phyloP scores from a whole-genome alignment of 148 eudicot species.

The Oxyria digyna region DNA sequence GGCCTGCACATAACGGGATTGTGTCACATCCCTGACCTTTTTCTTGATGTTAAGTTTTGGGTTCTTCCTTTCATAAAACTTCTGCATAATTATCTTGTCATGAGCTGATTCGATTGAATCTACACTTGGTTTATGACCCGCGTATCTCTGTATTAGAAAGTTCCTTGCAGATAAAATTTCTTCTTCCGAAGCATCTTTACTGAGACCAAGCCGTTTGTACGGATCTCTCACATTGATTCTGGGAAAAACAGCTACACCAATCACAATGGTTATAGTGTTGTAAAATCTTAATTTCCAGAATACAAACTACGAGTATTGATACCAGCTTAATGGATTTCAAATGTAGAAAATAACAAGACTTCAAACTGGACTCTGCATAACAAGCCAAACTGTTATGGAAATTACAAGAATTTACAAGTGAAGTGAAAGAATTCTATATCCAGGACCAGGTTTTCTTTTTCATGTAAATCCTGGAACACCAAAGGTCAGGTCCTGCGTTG shows the following conservation, averaged over 20 bases:
- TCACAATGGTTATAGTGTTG: neutral
- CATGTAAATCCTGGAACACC: no score
- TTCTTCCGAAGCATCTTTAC: constrained; percentile 82
- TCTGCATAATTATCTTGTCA: constrained; percentile 86
- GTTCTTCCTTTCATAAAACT: constrained; percentile 68
- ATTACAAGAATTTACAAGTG: neutral
- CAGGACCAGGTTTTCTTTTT: neutral
- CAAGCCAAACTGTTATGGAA: neutral
- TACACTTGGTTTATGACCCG: constrained; percentile 77
- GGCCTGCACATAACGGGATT: constrained; percentile 57
- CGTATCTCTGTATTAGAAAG: constrained; percentile 76
- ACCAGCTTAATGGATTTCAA: neutral
- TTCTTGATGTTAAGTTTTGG: constrained; percentile 74
- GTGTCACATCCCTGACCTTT: constrained; percentile 64
- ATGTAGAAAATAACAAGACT: neutral
- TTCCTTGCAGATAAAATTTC: constrained; percentile 89
- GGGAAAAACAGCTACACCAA: constrained; percentile 61
- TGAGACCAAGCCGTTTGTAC: constrained; percentile 85
- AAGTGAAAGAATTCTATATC: neutral
- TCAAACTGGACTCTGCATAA: neutral
- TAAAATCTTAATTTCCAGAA: neutral
- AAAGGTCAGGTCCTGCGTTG: no score
- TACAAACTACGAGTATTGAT: neutral
- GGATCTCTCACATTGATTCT: constrained; percentile 84
- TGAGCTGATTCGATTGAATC: constrained; percentile 96